Base-by-base conservation (phyloP, 768 basidiomycete genomes). In the Tylopilus subfusipes region DNA sequence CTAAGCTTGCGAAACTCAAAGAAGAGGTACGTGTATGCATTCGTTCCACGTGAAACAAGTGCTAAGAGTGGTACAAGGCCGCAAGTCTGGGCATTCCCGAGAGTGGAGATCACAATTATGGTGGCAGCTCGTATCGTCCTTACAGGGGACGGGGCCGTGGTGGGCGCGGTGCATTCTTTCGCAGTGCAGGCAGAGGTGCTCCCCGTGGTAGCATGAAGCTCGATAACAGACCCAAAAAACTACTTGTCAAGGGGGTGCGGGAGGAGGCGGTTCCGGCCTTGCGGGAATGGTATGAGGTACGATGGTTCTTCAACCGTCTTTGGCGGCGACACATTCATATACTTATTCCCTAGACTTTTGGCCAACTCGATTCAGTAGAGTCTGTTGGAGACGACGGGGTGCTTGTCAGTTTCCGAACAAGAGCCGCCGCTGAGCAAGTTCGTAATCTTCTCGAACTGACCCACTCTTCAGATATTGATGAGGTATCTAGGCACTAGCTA, bases 171-270 rank as follows among this genome's bases (percentile, higher is more conserved):
- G 73, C 81, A 14, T 85, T 78, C 63, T 82, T 78, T 68, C 82
- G 88, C 14, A 79, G 78, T 39, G 77, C 75, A 10, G 76, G 80
- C 58, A 82, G 90, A 42, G 88, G 90, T 53, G 84, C 82, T 43
- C 77, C 84, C 11, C 80, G 86, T 39, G 75, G 77, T 11, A 92
- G 85, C 63, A 88, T 96, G 87, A 89, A 89, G 65, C 81, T 97
- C 27, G 93, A 97, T 69, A 93, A 94, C 64, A 83, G 93, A 18
- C 89, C 93, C 11, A 88, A 85, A 73, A 86, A 82, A 69, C 73
- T 97, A 22, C 71, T 88, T 21, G 75, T 97, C 27, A 86, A 90
- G 64, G 89, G 86, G 34, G 82, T 81, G 10, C 71, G 76, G 33
- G 77, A 79, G 19, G 75, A 75, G n/a, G 75, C 75, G 29, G 57